These are phyloP conservation scores for Pseudomonodictys pantanalensis DNA, from an alignment of 495 filamentous ascomycete species.

Conservation along the genomic window DNA sequence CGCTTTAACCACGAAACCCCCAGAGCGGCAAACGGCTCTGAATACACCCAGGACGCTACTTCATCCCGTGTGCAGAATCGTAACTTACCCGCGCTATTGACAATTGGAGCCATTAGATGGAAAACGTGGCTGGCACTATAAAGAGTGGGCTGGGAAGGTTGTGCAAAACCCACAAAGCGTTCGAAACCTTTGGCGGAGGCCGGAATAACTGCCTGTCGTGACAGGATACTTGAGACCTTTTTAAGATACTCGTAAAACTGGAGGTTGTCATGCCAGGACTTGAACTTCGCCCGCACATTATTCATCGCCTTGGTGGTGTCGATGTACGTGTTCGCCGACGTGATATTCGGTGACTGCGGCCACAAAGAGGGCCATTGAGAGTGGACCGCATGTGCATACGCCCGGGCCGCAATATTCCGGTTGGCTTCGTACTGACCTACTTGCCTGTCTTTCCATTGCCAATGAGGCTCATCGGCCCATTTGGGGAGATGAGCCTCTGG, in stretches of 20 bases:
- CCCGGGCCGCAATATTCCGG: background rate
- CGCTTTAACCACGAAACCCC: too few species aligned
- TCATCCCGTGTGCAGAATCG: too few species aligned
- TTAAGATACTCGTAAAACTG: slow-evolving; percentile 33
- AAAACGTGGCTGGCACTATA: background rate
- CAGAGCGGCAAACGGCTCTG: too few species aligned
- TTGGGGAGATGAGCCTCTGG: slow-evolving; percentile 5
- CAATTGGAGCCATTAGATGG: too few species aligned
- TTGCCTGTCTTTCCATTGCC: background rate
- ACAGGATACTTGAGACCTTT: slow-evolving; percentile 4
- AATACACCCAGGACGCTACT: too few species aligned
- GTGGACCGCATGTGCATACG: background rate
- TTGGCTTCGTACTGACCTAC: background rate
- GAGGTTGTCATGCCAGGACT: slow-evolving; percentile 42
- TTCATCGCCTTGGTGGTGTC: slow-evolving; percentile 30
- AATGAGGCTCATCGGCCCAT: background rate
- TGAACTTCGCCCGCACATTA: slow-evolving; percentile 30
- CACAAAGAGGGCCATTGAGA: slow-evolving; percentile 19
- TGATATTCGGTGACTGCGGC: slow-evolving; percentile 14
- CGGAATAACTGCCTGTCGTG: background rate
- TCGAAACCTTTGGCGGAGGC: background rate
- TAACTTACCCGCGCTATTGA: too few species aligned
- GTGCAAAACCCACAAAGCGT: background rate
- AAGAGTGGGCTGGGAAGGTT: background rate
- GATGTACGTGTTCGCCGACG: background rate